A percentile compares a stretch with the other conserved stretches of the same genome.
phyloP scores from a whole-genome alignment of 78 protist genomes.

The Dictyostelium intermedium region DNA sequence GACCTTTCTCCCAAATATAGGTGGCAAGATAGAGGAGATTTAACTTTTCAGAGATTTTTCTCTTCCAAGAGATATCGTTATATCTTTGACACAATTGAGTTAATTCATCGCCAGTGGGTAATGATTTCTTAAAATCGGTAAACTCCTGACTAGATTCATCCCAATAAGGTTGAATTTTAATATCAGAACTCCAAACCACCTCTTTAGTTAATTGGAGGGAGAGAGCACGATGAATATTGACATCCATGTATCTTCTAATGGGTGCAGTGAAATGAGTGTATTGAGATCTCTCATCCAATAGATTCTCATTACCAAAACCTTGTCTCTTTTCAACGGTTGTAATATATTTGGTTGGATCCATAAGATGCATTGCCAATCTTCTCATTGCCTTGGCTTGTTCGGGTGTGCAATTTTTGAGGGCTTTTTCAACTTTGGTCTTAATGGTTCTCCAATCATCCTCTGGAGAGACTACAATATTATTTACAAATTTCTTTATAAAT shows the following conservation, averaged over 20 bases:
- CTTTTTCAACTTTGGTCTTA: constrained; percentile 56
- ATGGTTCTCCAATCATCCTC: constrained; percentile 62
- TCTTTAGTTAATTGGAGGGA: constrained; percentile 26
- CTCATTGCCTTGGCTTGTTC: constrained; percentile 65
- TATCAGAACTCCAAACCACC: constrained; percentile 41
- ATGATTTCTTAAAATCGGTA: neutral
- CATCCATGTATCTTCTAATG: constrained; percentile 66
- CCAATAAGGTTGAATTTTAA: constrained; percentile 58
- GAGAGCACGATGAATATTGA: constrained; percentile 70
- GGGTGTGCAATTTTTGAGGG: neutral
- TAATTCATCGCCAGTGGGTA: constrained; percentile 39
- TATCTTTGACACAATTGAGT: constrained; percentile 39
- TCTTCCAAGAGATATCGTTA: constrained; percentile 72
- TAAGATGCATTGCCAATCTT: constrained; percentile 62
- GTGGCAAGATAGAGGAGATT: constrained; percentile 45
- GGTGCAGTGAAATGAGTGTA: constrained; percentile 72
- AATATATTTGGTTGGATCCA: constrained; percentile 66
- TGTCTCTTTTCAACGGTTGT: constrained; percentile 28
- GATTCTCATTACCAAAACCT: neutral
- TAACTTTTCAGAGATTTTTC: constrained; percentile 72
- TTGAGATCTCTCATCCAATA: constrained; percentile 23
- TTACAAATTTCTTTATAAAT: constrained; percentile 50
- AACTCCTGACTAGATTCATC: neutral
- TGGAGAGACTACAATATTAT: neutral
- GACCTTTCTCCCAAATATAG: constrained; percentile 74